A percentile compares a stretch with the other conserved stretches of the same genome.
Evolutionary conservation across 768 basidiomycete species (phyloP).

Genomic region (Erythrobasidium yunnanense): DNA sequence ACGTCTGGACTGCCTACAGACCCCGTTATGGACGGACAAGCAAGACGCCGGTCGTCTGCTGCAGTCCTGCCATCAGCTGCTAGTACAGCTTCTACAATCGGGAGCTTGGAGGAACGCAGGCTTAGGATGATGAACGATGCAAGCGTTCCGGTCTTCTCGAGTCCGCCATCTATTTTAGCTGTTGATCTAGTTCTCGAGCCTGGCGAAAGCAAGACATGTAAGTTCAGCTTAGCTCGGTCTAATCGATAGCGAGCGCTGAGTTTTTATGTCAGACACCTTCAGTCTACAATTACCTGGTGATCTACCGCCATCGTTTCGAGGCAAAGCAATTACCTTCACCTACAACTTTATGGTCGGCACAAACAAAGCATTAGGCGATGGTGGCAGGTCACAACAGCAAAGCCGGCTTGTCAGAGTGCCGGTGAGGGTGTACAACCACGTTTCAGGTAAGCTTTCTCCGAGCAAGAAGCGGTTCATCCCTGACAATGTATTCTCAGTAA

Average conservation of each 20-base stretch:
- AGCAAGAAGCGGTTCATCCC: background rate
- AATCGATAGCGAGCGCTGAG: conserved; percentile 8
- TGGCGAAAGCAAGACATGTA: conserved; percentile 76
- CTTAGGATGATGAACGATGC: conserved; percentile 42
- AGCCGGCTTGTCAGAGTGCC: conserved; percentile 83
- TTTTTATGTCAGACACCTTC: conserved; percentile 57
- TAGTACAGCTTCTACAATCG: conserved; percentile 39
- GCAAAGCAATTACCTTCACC: conserved; percentile 69
- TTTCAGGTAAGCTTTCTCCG: conserved; percentile 52
- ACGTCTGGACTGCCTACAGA: background rate
- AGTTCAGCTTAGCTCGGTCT: conserved; percentile 40
- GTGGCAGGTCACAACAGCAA: conserved; percentile 31
- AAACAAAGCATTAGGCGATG: conserved; percentile 42
- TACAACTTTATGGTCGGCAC: conserved; percentile 85
- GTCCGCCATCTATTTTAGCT: conserved; percentile 73
- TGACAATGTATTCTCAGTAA: conserved; percentile 43
- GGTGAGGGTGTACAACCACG: conserved; percentile 77
- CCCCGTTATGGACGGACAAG: background rate
- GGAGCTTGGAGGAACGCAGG: conserved; percentile 44
- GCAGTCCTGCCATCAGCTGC: conserved; percentile 13
- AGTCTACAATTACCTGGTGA: conserved; percentile 60
- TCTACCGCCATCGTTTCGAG: conserved; percentile 81
- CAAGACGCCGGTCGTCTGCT: conserved; percentile 10
- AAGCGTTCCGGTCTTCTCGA: conserved; percentile 68
- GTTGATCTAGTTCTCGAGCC: conserved; percentile 71